phyloP scores from a whole-genome alignment of 768 basidiomycete genomes.

The Stropharia rugosoannulata region DNA sequence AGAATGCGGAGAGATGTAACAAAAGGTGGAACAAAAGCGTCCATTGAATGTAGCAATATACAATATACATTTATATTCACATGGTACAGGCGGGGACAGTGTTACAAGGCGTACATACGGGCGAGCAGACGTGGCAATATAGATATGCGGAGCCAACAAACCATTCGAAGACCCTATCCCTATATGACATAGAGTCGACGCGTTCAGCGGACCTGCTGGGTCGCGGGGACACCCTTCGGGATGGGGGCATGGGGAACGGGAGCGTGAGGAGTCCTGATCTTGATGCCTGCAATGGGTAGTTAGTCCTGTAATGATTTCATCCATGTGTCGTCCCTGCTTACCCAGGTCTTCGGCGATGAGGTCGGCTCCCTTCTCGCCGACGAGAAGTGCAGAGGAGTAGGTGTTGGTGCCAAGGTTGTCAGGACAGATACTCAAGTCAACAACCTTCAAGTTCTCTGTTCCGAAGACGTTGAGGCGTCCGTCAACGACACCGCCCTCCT shows the following conservation, averaged over 20 bases:
- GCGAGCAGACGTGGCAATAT: not conserved
- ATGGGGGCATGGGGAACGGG: conserved; percentile 69
- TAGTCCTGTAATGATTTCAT: not conserved
- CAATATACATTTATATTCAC: conserved; percentile 4
- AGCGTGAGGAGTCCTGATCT: conserved; percentile 61
- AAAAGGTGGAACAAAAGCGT: not conserved
- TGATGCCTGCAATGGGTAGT: conserved; percentile 42
- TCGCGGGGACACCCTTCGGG: conserved; percentile 49
- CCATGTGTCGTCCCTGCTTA: conserved; percentile 23
- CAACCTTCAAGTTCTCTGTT: conserved; percentile 64
- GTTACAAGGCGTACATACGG: not conserved
- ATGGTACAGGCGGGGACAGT: not conserved
- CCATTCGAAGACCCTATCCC: not conserved
- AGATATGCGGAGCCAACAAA: not conserved
- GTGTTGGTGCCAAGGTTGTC: conserved; percentile 75
- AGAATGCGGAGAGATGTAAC: conserved; percentile 65
- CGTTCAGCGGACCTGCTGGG: conserved; percentile 44
- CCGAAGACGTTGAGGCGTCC: conserved; percentile 62
- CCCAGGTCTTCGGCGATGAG: conserved; percentile 65
- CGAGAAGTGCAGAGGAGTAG: conserved; percentile 67
- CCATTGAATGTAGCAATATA: not conserved
- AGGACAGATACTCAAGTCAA: conserved; percentile 72
- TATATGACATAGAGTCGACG: not conserved
- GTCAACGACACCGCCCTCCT: conserved; percentile 68
- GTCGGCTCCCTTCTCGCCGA: conserved; percentile 69